A percentile compares a stretch with the other conserved stretches of the same genome.
Conservation (phyloP, 371 early-diverging fungal genomes). For the Fennellomyces sp. region DNA sequence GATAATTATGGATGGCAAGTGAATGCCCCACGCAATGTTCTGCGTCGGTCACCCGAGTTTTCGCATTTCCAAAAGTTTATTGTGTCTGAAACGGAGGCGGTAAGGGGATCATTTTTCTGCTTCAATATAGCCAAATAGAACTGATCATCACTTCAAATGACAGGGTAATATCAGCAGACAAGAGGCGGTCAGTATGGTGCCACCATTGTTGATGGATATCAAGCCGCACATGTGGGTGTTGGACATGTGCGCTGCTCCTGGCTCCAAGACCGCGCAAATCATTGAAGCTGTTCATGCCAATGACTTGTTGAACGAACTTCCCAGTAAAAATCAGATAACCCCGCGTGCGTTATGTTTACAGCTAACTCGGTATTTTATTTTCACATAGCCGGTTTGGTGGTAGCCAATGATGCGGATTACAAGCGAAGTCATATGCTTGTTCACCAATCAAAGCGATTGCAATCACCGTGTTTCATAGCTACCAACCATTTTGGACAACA, state of each 20-base stretch:
- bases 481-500: conserved; percentile 96
- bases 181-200: conserved; percentile 99
- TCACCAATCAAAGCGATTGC: conserved; percentile 92
- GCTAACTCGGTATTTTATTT: background rate
- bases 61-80: conserved; percentile 90
- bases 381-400: conserved; percentile 79
- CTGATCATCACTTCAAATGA: background rate
- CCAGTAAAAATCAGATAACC: conserved; percentile 46
- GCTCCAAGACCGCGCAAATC: conserved; percentile 91
- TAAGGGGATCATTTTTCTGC: background rate
- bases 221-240: conserved; percentile 86
- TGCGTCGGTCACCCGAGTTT: conserved; percentile 77
- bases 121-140: background rate
- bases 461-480: conserved; percentile 90
- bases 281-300: conserved; percentile 89
- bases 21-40: conserved; percentile 65
- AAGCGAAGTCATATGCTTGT: conserved; percentile 94
- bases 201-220: conserved; percentile 94
- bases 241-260: conserved; percentile 95
- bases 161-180: conserved; percentile 96
- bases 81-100: conserved; percentile 91
- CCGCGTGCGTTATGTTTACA: no score
- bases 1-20: conserved; percentile 89
- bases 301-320: conserved; percentile 61
- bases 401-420: conserved; percentile 97